A percentile compares a stretch with the other conserved stretches of the same genome.
Conservation (phyloP, 371 early-diverging fungal species). For the Mucor sp. region DNA sequence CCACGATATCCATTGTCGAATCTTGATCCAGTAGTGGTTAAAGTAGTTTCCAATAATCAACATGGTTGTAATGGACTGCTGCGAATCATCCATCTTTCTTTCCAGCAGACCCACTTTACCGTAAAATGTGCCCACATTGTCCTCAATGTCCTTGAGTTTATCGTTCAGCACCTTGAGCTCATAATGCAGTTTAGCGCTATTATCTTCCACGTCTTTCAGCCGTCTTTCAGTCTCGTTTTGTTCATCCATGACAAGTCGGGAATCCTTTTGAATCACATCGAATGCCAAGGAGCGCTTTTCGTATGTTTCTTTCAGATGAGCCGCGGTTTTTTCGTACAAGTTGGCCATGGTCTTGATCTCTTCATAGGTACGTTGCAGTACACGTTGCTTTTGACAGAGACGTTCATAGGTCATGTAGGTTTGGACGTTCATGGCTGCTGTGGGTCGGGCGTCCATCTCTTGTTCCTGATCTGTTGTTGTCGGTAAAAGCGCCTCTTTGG, state of each 20-base stretch:
- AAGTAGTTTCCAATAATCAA: conserved; percentile 53
- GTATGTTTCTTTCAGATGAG: conserved; percentile 30
- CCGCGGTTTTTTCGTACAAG: conserved; percentile 35
- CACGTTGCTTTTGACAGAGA: conserved; percentile 35
- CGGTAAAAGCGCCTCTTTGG: not conserved
- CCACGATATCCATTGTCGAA: conserved; percentile 27
- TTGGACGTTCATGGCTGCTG: conserved; percentile 33
- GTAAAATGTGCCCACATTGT: conserved; percentile 47
- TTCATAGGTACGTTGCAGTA: conserved; percentile 23
- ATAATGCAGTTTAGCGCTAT: conserved; percentile 48
- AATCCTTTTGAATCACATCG: conserved; percentile 28
- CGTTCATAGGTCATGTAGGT: conserved; percentile 44
- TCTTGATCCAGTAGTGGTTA: conserved; percentile 48
- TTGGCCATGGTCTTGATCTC: conserved; percentile 29
- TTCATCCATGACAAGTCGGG: conserved; percentile 32
- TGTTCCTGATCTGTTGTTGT: not conserved
- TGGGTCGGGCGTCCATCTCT: conserved; percentile 7
- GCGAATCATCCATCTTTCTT: conserved; percentile 48
- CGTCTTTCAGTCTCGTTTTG: conserved; percentile 33
- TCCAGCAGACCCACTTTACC: conserved; percentile 44
- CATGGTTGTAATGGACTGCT: conserved; percentile 51
- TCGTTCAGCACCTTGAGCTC: conserved; percentile 50
- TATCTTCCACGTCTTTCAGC: conserved; percentile 43
- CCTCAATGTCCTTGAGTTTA: conserved; percentile 47
- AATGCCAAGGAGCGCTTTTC: conserved; percentile 32